A percentile compares a stretch with the other conserved stretches of the same genome.
Conservation (phyloP, 2,329 filamentous ascomycete species). For the Albophoma yamanashiensis region DNA sequence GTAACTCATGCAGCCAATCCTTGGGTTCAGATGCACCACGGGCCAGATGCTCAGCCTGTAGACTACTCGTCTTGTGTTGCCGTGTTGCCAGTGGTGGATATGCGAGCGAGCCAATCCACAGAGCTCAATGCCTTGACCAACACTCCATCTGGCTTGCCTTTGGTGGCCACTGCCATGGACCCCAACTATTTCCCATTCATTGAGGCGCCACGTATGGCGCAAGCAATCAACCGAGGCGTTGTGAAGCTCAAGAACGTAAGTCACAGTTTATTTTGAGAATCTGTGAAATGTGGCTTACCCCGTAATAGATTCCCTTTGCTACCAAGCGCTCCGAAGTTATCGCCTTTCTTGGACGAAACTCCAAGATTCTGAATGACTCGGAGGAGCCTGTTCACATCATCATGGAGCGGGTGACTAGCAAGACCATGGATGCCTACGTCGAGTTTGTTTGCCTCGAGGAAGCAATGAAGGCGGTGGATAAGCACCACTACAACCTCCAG, state of each 20-base stretch:
- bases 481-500: slow-evolving; percentile 27
- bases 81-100: background rate
- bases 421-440: slow-evolving; percentile 51
- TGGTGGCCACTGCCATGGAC: slow-evolving; percentile 22
- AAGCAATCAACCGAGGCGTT: slow-evolving; percentile 27
- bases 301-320: slow-evolving; percentile 42
- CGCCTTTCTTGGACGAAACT: slow-evolving; percentile 48
- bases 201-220: slow-evolving; percentile 22
- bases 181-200: slow-evolving; percentile 35
- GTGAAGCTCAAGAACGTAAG: slow-evolving; percentile 41
- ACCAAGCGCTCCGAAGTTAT: slow-evolving; percentile 43
- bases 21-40: background rate
- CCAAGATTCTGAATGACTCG: slow-evolving; percentile 40
- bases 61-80: background rate
- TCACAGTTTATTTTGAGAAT: slow-evolving; percentile 1
- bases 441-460: slow-evolving; percentile 44
- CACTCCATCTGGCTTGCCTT: slow-evolving; percentile 21
- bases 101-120: slow-evolving; percentile 20
- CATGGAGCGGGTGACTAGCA: slow-evolving; percentile 52
- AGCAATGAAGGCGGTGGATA: slow-evolving; percentile 41
- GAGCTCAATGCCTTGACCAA: slow-evolving; percentile 26
- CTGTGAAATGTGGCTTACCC: slow-evolving; percentile 1
- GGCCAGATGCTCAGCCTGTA: background rate
- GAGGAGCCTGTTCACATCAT: slow-evolving; percentile 52
- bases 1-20: background rate